phyloP scores from a whole-genome alignment of 2,329 filamentous ascomycete genomes.

The Botrytis elliptica region DNA sequence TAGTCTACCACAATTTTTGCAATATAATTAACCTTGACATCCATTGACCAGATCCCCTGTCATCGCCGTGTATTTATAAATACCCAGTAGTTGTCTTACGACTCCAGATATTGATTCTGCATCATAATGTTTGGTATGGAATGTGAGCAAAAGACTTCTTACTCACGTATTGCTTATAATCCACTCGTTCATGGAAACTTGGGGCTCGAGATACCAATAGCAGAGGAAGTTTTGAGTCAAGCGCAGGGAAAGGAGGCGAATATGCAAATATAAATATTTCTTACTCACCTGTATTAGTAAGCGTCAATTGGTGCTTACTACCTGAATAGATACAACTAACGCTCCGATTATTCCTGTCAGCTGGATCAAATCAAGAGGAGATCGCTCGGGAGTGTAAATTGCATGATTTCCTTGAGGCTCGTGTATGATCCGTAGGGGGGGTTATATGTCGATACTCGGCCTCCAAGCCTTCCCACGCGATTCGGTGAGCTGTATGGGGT shows the following conservation, averaged over 20 bases:
- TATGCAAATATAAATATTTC: not conserved
- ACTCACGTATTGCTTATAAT: not conserved
- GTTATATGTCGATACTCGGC: not conserved
- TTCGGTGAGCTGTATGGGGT: not conserved
- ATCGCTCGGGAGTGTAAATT: not conserved
- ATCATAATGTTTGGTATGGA: not conserved
- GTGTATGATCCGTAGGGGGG: not conserved
- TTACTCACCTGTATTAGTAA: slow-evolving; percentile 8
- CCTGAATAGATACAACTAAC: not conserved
- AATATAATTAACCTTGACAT: not conserved
- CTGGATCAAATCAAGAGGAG: not conserved
- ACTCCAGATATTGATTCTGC: not conserved
- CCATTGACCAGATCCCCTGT: not conserved
- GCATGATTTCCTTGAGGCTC: not conserved
- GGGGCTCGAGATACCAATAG: not conserved
- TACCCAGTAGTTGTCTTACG: not conserved
- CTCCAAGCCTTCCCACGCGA: not conserved
- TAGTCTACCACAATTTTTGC: not conserved
- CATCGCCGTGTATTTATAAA: not conserved
- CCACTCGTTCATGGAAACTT: not conserved
- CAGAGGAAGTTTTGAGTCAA: not conserved
- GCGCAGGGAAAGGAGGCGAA: not conserved
- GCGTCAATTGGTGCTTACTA: not conserved
- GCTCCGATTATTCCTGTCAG: not conserved
- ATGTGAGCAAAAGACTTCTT: slow-evolving; percentile 10